Percentiles rank a stretch among this genome's conserved stretches.
Conservation (phyloP, 306 rosid genomes). For the Quillaja saponaria region DNA sequence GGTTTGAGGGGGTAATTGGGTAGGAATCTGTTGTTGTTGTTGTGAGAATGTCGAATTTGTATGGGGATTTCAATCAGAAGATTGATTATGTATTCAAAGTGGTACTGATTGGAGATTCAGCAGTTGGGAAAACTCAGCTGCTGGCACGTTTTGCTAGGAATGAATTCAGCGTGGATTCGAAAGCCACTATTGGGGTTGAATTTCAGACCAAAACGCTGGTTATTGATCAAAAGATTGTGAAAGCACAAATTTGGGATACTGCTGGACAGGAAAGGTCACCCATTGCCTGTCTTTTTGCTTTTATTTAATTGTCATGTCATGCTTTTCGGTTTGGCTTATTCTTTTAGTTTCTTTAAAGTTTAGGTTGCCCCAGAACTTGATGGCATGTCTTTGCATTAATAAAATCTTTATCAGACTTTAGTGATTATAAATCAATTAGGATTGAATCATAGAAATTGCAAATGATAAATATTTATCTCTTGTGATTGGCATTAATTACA, state of each 20-base stretch:
- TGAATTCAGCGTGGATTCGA: slow-evolving; percentile 73
- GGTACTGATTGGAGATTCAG: slow-evolving; percentile 91
- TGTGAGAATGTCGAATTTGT: slow-evolving; percentile 68
- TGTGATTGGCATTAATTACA: too few species aligned
- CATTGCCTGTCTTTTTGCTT: neutral
- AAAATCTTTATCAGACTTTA: neutral
- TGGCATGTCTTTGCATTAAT: neutral
- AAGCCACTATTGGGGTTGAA: slow-evolving; percentile 94
- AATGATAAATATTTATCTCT: too few species aligned
- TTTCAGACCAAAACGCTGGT: slow-evolving; percentile 88
- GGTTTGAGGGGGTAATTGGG: slow-evolving; percentile 17
- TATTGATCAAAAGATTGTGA: slow-evolving; percentile 72
- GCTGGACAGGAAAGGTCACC: slow-evolving; percentile 95
- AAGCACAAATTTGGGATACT: slow-evolving; percentile 96
- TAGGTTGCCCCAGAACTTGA: too few species aligned
- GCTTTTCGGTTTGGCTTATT: neutral
- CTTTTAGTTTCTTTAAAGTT: too few species aligned
- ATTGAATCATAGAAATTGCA: slow-evolving; percentile 5
- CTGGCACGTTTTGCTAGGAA: slow-evolving; percentile 80
- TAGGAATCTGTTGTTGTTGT: neutral
- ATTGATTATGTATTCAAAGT: slow-evolving; percentile 94
- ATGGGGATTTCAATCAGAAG: slow-evolving; percentile 76
- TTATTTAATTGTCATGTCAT: neutral
- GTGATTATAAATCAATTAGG: neutral
- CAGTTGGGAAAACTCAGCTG: slow-evolving; percentile 90